Evolutionary conservation across 192 early-diverging fungal species (phyloP).

Genomic region (Coemansia sp.): DNA sequence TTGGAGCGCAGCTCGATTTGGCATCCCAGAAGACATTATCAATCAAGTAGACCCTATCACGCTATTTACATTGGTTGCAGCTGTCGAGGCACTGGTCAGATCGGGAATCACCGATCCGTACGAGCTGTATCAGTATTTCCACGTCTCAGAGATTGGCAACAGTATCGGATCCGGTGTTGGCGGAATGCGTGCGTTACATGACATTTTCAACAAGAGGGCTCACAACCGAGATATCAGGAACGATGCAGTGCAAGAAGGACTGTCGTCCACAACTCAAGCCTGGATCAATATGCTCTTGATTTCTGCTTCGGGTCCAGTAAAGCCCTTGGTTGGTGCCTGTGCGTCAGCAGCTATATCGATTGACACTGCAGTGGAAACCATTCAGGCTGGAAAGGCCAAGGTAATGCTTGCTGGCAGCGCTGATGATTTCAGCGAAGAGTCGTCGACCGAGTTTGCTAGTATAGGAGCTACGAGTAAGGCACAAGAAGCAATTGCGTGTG

Average conservation of each 20-base stretch:
- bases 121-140: conserved; percentile 94
- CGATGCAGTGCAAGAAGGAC: conserved; percentile 87
- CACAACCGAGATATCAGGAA: conserved; percentile 75
- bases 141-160: conserved; percentile 93
- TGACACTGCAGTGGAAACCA: conserved; percentile 85
- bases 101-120: conserved; percentile 95
- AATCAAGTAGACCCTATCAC: conserved; percentile 87
- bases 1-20: conserved; percentile 87
- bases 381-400: conserved; percentile 86
- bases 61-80: conserved; percentile 81
- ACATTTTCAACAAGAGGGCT: conserved; percentile 71
- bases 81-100: conserved; percentile 86
- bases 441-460: conserved; percentile 88
- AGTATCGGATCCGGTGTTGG: conserved; percentile 86
- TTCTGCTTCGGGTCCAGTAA: conserved; percentile 89
- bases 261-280: conserved; percentile 93
- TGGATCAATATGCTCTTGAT: conserved; percentile 96
- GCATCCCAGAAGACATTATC: conserved; percentile 87
- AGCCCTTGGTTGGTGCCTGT: conserved; percentile 75
- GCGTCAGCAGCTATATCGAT: conserved; percentile 89
- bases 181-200: conserved; percentile 69
- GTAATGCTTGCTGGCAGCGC: conserved; percentile 88
- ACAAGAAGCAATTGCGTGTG: conserved; percentile 75
- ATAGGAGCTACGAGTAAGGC: conserved; percentile 92
- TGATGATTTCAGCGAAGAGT: conserved; percentile 86